Evolutionary conservation across 306 rosid genomes (phyloP).

Genomic region (Notholithocarpus densiflorus): DNA sequence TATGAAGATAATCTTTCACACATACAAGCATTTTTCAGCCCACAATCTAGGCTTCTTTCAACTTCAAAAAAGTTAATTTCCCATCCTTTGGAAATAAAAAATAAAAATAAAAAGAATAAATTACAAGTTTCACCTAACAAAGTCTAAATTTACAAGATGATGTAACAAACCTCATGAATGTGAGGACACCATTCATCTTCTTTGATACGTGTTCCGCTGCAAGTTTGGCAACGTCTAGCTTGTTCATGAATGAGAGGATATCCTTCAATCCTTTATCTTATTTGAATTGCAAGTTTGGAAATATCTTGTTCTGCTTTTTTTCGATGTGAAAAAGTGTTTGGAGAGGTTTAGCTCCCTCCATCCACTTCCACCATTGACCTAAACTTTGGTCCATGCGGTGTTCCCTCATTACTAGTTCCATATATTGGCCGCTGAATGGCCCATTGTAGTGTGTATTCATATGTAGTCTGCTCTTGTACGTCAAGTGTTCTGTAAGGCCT

Average conservation of each 20-base stretch:
- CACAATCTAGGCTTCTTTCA: too few relatives aligned
- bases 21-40: too few relatives aligned
- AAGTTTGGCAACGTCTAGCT: conserved; percentile 33
- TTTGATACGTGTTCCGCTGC: conserved; percentile 25
- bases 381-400: conserved; percentile 13
- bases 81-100: background rate
- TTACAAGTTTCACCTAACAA: background rate
- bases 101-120: background rate
- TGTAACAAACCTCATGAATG: conserved; percentile 35
- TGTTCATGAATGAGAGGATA: too few relatives aligned
- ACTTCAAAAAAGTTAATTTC: background rate
- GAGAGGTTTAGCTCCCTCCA: conserved; percentile 30
- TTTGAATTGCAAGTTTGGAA: too few relatives aligned
- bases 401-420: conserved; percentile 40
- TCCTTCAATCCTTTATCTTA: too few relatives aligned
- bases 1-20: too few relatives aligned
- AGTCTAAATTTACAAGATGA: background rate
- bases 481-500: conserved; percentile 3
- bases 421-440: conserved; percentile 26
- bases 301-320: conserved; percentile 49
- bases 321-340: conserved; percentile 17
- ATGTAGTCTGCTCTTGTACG: conserved; percentile 31
- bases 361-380: conserved; percentile 41
- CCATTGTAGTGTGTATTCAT: conserved; percentile 26
- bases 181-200: conserved; percentile 1